These are phyloP conservation scores for Picea engelmannii DNA, from an alignment of 83 land plant species.

Conservation along the genomic window DNA sequence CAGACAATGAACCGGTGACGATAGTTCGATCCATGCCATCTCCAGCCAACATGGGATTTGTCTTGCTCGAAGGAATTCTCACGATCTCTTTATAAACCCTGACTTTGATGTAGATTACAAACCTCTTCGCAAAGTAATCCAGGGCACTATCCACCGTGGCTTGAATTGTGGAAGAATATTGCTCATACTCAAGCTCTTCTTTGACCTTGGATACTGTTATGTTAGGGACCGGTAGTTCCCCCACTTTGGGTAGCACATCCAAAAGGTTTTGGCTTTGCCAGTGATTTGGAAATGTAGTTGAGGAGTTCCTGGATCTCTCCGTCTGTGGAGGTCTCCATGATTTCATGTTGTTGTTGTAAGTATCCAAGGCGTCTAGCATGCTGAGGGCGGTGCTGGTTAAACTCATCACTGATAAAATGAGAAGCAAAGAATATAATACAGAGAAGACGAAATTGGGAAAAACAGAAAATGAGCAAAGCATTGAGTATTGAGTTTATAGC, in stretches of 20 bases:
- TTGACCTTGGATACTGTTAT: constrained; percentile 6
- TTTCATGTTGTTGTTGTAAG: not conserved
- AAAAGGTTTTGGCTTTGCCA: not conserved
- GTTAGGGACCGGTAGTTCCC: too few relatives aligned
- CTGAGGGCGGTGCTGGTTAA: constrained; percentile 9
- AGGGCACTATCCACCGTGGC: constrained; percentile 16
- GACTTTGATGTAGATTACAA: constrained; percentile 15
- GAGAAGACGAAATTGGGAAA: too few relatives aligned
- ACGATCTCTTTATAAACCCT: not conserved
- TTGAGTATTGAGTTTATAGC: too few relatives aligned
- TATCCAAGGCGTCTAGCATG: not conserved
- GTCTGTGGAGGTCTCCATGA: constrained; percentile 16
- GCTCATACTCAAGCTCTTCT: not conserved
- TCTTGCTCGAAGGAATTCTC: constrained; percentile 47
- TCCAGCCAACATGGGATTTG: constrained; percentile 28
- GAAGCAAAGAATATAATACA: too few relatives aligned
- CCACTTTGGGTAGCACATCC: too few relatives aligned
- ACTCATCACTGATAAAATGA: constrained; percentile 7
- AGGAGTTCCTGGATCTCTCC: not conserved
- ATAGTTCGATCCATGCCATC: constrained; percentile 44
- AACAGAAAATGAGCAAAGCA: too few relatives aligned
- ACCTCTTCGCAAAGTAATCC: not conserved
- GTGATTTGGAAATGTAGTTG: not conserved
- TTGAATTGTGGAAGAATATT: constrained; percentile 17
- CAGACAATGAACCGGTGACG: constrained; percentile 41